Evolutionary conservation across 257 asterid species (phyloP), one percentile per base, ranked within the genome.

Genomic region (Penstemon davidsonii): DNA sequence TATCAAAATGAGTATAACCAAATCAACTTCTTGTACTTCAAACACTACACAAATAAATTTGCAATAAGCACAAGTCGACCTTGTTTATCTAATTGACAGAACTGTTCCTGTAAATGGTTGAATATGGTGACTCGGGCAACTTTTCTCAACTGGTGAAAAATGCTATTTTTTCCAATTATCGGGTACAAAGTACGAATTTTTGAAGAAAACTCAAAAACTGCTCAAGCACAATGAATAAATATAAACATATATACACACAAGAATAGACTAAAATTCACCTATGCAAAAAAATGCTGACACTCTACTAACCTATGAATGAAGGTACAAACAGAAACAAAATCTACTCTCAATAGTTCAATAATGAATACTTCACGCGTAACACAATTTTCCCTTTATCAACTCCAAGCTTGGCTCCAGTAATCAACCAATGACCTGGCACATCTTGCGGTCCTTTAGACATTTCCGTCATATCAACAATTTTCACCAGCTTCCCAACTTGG

Each of bases 331-430:
- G 74, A 68, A 75, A 64, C 11, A 56, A 42, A 18, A 40, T 55
- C 70, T 72, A 71, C 66, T 64, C 71, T 92, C 88, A 94, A 64
- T 94, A 94, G 85, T 94, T 94, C 84, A 94, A 76, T 4, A 94
- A 75, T 11, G 99, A 94, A 67, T 94, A 91, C 86, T 94, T 94
- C 33, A 88, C 88, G 8, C 99, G 92, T 18, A 91, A 58, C 71
- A 88, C 85, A 54, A 94, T 91, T 67, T 61, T 88, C 52, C 97
- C 99, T 76, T 88, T 91, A 72, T 94, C 97, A 40, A 94, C 96
- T n/a, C 99, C 99, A 68, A 94, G 96, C 84, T 94, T 94, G n/a
- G 99, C 99, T 56, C 99, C 99, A 0, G 99, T 94, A 7, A 94
- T 96, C 72, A 94, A 40, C 99, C 99, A 94, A 66, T 94, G 99